Conservation (phyloP, 2,329 filamentous ascomycete genomes). For the Diplocarpon mali region DNA sequence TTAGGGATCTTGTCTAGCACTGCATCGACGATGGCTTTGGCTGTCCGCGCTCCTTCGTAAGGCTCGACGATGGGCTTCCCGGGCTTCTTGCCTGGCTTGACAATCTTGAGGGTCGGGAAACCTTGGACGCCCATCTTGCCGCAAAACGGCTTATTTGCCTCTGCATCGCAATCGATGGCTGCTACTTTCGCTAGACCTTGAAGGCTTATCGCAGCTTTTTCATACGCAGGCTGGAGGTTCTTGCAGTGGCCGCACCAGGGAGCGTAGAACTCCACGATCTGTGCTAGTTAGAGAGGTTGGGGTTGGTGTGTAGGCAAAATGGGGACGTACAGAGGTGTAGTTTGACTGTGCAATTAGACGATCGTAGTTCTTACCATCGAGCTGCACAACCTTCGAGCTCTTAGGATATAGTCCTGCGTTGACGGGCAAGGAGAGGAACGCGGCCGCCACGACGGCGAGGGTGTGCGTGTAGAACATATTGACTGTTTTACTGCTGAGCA, state of each 20-base stretch:
- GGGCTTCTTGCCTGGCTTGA: constrained; percentile 71
- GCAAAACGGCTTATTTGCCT: constrained; percentile 82
- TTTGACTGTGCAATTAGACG: constrained; percentile 79
- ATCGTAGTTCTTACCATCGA: constrained; percentile 71
- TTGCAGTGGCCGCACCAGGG: constrained; percentile 98
- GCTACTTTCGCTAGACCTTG: constrained; percentile 90
- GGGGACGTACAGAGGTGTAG: constrained; percentile 65
- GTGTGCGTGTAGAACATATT: constrained; percentile 44
- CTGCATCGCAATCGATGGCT: constrained; percentile 90
- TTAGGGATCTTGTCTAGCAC: constrained; percentile 85
- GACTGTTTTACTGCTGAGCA: constrained; percentile 1
- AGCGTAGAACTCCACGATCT: constrained; percentile 80
- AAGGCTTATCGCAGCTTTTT: constrained; percentile 83
- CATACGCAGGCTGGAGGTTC: constrained; percentile 89
- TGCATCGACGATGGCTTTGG: constrained; percentile 79
- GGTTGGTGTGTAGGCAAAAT: background rate
- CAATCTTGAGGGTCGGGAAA: constrained; percentile 92
- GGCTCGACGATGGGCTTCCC: constrained; percentile 78
- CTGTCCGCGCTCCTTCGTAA: constrained; percentile 73
- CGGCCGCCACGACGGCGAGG: constrained; percentile 42
- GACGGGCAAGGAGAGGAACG: constrained; percentile 55
- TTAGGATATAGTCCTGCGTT: constrained; percentile 71
- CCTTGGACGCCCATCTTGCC: constrained; percentile 78
- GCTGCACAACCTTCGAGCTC: constrained; percentile 75
- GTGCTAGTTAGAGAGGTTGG: constrained; percentile 12